Percentiles rank a stretch among this genome's conserved stretches.
Conservation (phyloP, 805 yeast species). For the Myxozyma monticola region DNA sequence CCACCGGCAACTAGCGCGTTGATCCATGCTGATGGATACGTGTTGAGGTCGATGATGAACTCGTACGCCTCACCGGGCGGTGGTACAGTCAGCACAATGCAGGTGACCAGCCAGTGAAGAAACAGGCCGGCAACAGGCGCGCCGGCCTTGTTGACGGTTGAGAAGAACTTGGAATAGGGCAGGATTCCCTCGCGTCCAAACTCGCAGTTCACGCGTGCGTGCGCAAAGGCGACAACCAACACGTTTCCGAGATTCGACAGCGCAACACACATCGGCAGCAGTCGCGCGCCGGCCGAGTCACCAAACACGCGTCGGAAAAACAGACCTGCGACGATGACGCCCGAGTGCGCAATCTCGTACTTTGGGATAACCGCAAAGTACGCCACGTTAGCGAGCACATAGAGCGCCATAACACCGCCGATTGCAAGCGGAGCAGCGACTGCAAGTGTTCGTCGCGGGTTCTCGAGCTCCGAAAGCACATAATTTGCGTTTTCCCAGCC, state of each 20-base stretch:
- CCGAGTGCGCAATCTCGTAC: constrained; percentile 48
- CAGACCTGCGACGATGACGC: constrained; percentile 64
- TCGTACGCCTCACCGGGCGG: constrained; percentile 67
- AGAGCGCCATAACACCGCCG: constrained; percentile 51
- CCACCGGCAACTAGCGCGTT: constrained; percentile 55
- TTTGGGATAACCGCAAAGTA: constrained; percentile 56
- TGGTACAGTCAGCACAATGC: constrained; percentile 54
- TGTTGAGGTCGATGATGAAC: constrained; percentile 59
- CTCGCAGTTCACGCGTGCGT: constrained; percentile 58
- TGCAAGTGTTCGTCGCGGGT: constrained; percentile 58
- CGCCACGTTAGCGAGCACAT: constrained; percentile 57
- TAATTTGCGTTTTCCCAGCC: constrained; percentile 74
- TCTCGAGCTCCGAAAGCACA: constrained; percentile 57
- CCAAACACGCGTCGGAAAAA: constrained; percentile 62
- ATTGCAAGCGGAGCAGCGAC: constrained; percentile 64
- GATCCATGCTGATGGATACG: constrained; percentile 65
- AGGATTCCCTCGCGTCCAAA: constrained; percentile 52
- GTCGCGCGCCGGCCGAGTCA: constrained; percentile 49
- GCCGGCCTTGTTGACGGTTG: constrained; percentile 43
- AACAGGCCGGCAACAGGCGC: constrained; percentile 48
- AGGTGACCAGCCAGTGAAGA: constrained; percentile 59
- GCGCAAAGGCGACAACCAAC: constrained; percentile 63
- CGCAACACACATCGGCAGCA: constrained; percentile 59
- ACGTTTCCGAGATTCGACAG: constrained; percentile 65
- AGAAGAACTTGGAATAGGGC: constrained; percentile 52